phyloP scores from a whole-genome alignment of 305 asterid genomes.

The Rubia balearica region DNA sequence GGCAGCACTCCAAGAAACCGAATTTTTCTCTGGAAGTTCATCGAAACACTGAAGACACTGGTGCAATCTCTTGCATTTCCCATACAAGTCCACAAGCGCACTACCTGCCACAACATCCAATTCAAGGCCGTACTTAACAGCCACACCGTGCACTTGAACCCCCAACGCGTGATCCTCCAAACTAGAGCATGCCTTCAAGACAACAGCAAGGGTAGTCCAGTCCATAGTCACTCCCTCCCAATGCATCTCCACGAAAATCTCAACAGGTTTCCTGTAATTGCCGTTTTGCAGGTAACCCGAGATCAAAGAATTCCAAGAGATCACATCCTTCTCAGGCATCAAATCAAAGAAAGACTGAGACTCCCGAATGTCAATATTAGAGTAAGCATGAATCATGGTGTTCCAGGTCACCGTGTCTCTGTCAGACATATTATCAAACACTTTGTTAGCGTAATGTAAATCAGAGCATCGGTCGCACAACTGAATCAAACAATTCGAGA shows the following conservation, averaged over 20 bases:
- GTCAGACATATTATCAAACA: constrained; percentile 63
- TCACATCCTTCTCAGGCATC: constrained; percentile 70
- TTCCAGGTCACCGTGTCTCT: constrained; percentile 69
- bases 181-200: constrained; percentile 55
- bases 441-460: constrained; percentile 40
- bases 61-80: constrained; percentile 62
- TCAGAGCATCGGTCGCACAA: constrained; percentile 45
- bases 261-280: constrained; percentile 31
- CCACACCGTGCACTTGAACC: constrained; percentile 61
- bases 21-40: constrained; percentile 57
- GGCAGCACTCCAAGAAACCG: constrained; percentile 87
- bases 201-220: constrained; percentile 57
- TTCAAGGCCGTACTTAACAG: constrained; percentile 48
- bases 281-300: constrained; percentile 71
- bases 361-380: constrained; percentile 28
- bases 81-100: constrained; percentile 77
- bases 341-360: constrained; percentile 42
- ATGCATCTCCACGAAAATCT: constrained; percentile 49
- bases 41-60: constrained; percentile 42
- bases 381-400: constrained; percentile 62
- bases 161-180: constrained; percentile 47
- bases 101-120: constrained; percentile 67
- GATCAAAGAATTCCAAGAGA: constrained; percentile 82
- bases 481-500: constrained; percentile 71
- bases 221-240: constrained; percentile 52